phyloP scores from a whole-genome alignment of 2,329 filamentous ascomycete genomes.

The Neocatenulostroma microsporum region DNA sequence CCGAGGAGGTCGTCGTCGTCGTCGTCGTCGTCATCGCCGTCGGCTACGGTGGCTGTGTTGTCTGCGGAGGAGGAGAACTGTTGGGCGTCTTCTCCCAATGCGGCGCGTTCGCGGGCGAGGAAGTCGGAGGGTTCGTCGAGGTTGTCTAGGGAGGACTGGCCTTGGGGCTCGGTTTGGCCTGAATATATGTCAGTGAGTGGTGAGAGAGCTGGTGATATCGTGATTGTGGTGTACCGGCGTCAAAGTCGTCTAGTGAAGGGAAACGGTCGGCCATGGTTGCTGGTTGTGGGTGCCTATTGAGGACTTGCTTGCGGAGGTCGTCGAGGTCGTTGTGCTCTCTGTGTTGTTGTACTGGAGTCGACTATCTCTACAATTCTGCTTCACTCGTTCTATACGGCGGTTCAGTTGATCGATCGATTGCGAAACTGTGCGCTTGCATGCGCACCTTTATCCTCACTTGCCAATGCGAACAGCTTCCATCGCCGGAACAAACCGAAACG shows the following conservation, averaged over 20 bases:
- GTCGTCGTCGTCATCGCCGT: constrained; percentile 47
- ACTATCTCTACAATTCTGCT: too few relatives aligned
- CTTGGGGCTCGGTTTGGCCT: constrained; percentile 62
- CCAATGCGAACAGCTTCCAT: not conserved
- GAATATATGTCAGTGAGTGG: constrained; percentile 17
- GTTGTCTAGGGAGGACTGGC: constrained; percentile 40
- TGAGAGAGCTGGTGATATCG: constrained; percentile 9
- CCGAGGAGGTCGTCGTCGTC: constrained; percentile 62
- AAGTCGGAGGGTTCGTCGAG: constrained; percentile 69
- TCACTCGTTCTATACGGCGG: too few relatives aligned
- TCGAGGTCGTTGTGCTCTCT: not conserved
- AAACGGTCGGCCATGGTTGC: constrained; percentile 44
- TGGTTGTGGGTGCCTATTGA: constrained; percentile 7
- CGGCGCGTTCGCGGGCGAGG: constrained; percentile 79
- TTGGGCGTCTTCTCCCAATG: constrained; percentile 85
- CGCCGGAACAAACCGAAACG: not conserved
- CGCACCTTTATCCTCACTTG: too few relatives aligned
- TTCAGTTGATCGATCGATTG: too few relatives aligned
- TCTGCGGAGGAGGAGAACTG: constrained; percentile 78
- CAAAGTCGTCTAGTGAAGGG: constrained; percentile 46
- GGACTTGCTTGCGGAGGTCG: constrained; percentile 5
- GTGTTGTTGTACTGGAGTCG: too few relatives aligned
- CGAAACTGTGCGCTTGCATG: too few relatives aligned
- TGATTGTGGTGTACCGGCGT: constrained; percentile 38
- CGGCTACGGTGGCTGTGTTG: constrained; percentile 53